Conservation (phyloP, 441 rosid species). For the Kokia cookei region DNA sequence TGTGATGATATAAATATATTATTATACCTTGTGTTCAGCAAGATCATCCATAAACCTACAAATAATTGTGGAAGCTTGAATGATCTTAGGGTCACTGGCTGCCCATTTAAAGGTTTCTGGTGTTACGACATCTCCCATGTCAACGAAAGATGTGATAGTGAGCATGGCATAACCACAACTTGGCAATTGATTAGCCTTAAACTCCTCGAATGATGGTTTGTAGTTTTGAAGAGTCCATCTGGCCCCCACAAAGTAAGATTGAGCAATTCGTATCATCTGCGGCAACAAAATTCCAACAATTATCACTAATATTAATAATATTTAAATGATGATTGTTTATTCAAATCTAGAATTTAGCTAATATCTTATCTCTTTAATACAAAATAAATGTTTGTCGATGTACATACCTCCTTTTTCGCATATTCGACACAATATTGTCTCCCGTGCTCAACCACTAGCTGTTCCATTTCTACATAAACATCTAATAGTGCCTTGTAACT, state of each 20-base stretch:
- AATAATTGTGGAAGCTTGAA: slow-evolving; percentile 1
- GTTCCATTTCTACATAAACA: slow-evolving; percentile 20
- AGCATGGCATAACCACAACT: neutral
- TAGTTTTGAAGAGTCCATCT: slow-evolving; percentile 6
- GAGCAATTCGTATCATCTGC: neutral
- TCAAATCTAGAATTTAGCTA: neutral
- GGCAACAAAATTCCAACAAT: neutral
- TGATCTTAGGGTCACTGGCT: slow-evolving; percentile 10
- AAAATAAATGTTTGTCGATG: no score
- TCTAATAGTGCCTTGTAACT: slow-evolving; percentile 10
- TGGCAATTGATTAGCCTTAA: neutral
- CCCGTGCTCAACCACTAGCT: slow-evolving; percentile 7
- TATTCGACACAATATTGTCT: neutral
- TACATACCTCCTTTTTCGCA: neutral
- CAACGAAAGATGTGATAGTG: neutral
- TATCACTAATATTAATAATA: neutral
- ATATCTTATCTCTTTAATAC: neutral
- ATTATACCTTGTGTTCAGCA: slow-evolving; percentile 14
- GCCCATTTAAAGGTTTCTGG: slow-evolving; percentile 22
- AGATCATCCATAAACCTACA: slow-evolving; percentile 26
- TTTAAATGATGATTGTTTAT: neutral
- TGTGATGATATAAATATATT: neutral
- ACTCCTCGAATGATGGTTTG: slow-evolving; percentile 20
- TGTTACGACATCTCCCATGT: slow-evolving; percentile 15
- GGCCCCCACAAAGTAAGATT: slow-evolving; percentile 2